Base-by-base conservation (phyloP, 768 basidiomycete genomes). In the Leccinum arenicola region DNA sequence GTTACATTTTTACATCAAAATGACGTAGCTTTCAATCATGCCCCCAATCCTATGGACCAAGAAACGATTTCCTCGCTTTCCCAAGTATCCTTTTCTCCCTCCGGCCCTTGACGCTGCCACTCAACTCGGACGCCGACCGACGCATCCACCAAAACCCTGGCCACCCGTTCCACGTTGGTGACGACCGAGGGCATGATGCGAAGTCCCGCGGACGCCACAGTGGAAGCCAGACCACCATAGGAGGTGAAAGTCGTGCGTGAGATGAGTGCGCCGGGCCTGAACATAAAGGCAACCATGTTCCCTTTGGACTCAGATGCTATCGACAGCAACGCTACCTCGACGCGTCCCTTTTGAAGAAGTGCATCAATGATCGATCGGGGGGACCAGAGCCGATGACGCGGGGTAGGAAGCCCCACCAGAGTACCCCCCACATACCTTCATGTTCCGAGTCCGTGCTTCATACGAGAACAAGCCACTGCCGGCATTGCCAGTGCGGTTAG, bases 51-150 rank as follows among this genome's bases (percentile, higher is more conserved):
- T 11, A 63, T 38, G 7, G 69, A 63, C 69, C 63, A 67, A 4
- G 69, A 56, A 5, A 71, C 53, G 8, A 71, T 69, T 19, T 67
- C 69, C 7, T 71, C 67, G 12, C 63, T 71, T 35, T 70, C 69
- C 67, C 69, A 71, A 10, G 67, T 69, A 10, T 67, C 38, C 50
- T 71, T 71, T 7, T 40, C 49, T 38, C 55, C 59, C 7, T 55
- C 38, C 1, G 58, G 17, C 3, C 58, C 59, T 19, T 71, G 63
- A 14, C 58, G 60, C 12, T 69, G 67, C 69, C 67, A 71, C 57
- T 67, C 65, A 15, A 69, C 62, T 12, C 69, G 65, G 3, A 71
- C 59, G 14, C 69, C 70, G 7, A 70, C 69, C 4, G 67, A 64
- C 6, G 61, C 63, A 35, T 71, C 69, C n/a, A 71, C 70, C 38